Evolutionary conservation across 169 alveolate species (phyloP), one percentile per base, ranked within the genome.

Genomic region (Plasmodium vinckei): DNA sequence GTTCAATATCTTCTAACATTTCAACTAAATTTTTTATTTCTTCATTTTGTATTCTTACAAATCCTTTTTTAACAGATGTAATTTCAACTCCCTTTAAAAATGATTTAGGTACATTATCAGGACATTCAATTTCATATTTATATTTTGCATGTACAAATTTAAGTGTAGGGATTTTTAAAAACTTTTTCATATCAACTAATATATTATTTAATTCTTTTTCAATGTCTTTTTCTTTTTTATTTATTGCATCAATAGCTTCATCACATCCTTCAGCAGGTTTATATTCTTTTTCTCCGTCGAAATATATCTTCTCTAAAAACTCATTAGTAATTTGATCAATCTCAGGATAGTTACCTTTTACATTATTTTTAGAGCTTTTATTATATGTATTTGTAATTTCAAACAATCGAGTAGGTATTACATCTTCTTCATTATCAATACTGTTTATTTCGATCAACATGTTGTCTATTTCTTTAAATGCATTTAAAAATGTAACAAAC

Each of bases 1-100:
- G 97, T 77, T 97, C 98, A 47, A 97, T 94, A 84, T 94, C 95
- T 73, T 97, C 98, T 46, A 97, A 75, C 84, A 95, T 90, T 79
- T 94, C 94, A 63, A 94, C 92, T 69, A 92, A 73, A 17, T 64
- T 53, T 84, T 93, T 84, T 44, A 94, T 75, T 47, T 92, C 92
- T 39, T 70, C 86, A 57, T 94, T 92, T 15, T 93, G 94, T 67
- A 89, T 91, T 27, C 99, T 89, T 59, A 97, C 93, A 69, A 75
- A 97, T 2, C 99, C 99, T 27, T 96, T 92, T 67, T 98, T 94
- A 17, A 98, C 92, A 0, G 99, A 96, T 5, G 99, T 97, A 39
- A 97, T 96, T 87, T 97, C 99, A 67, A 95, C 96, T 15, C 87
- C 59, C 27, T 92, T 90, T 39, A 73, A 63, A 68, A 92, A 87